Conservation (phyloP, 768 basidiomycete species). For the Serendipita sp. region DNA sequence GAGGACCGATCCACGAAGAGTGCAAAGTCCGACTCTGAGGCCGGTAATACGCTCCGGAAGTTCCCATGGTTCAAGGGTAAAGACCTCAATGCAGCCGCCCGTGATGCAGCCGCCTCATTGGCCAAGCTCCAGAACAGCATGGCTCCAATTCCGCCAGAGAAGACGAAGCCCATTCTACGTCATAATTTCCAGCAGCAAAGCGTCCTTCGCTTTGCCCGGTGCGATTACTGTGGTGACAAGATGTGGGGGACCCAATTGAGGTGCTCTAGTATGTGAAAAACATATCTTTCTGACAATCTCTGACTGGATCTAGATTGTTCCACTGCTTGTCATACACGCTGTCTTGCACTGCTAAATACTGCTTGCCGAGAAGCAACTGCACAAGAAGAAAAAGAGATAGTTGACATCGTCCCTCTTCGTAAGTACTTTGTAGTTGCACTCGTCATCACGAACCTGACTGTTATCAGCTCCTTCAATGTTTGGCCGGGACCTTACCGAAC, state of each 20-base stretch:
- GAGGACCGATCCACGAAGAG: neutral
- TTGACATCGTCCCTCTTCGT: constrained; percentile 21
- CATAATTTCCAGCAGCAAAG: constrained; percentile 86
- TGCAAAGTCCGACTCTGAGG: constrained; percentile 1
- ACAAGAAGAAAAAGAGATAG: constrained; percentile 18
- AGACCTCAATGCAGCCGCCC: constrained; percentile 19
- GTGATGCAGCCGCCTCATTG: constrained; percentile 15
- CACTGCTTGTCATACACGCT: constrained; percentile 76
- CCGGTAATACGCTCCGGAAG: neutral
- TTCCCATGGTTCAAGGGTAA: constrained; percentile 1
- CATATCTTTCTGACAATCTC: neutral
- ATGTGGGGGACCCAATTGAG: constrained; percentile 96
- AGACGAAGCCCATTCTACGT: constrained; percentile 18
- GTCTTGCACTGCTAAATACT: constrained; percentile 48
- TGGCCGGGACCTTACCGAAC: constrained; percentile 74
- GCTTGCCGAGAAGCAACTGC: constrained; percentile 32
- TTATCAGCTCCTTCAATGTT: constrained; percentile 73
- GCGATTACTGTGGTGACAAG: constrained; percentile 94
- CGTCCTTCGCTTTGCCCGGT: constrained; percentile 74
- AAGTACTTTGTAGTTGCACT: constrained; percentile 9
- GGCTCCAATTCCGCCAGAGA: constrained; percentile 14
- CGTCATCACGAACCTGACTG: neutral
- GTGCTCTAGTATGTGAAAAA: constrained; percentile 53
- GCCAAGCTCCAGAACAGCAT: constrained; percentile 10
- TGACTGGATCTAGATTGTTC: constrained; percentile 47